A percentile compares a stretch with the other conserved stretches of the same genome.
These are phyloP conservation scores for Pythium biforme DNA, from an alignment of 352 stramenopile species.

Conservation along the genomic window DNA sequence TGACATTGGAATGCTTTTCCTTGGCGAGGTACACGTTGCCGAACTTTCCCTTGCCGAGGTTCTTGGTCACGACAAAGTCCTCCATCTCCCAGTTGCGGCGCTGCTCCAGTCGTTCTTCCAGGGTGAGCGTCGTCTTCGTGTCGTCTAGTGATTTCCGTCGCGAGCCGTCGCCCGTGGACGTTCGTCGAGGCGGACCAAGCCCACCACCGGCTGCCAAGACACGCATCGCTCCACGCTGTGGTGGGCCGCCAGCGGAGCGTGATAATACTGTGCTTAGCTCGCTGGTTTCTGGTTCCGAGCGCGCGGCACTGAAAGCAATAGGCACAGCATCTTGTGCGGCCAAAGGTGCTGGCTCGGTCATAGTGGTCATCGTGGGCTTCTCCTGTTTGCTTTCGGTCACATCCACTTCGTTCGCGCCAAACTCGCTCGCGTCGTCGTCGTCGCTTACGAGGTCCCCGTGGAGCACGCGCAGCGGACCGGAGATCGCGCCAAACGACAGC, in stretches of 20 bases:
- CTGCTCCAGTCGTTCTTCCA: constrained; percentile 49
- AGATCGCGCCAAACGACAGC: constrained; percentile 34
- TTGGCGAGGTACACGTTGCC: constrained; percentile 84
- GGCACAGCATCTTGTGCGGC: neutral
- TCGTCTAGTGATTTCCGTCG: constrained; percentile 50
- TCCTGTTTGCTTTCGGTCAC: neutral
- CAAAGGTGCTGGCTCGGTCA: neutral
- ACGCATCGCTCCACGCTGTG: constrained; percentile 42
- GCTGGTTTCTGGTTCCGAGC: neutral
- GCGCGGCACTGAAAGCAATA: neutral
- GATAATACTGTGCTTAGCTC: neutral
- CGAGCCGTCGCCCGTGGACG: constrained; percentile 18
- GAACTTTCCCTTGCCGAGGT: constrained; percentile 83
- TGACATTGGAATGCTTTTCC: constrained; percentile 60
- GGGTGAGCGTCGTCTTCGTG: constrained; percentile 29
- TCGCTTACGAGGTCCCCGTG: constrained; percentile 19
- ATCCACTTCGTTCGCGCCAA: neutral
- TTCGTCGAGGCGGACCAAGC: constrained; percentile 25
- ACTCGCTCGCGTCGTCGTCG: constrained; percentile 25
- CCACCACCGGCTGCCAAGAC: constrained; percentile 10
- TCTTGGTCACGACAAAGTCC: constrained; percentile 78
- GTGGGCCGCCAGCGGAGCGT: too few relatives aligned
- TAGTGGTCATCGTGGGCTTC: neutral
- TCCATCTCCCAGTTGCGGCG: constrained; percentile 72
- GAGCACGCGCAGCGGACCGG: constrained; percentile 31